Evolutionary conservation across 1,284 basidiomycete species (phyloP).

Genomic region (Butyriboletus appendiculatus): DNA sequence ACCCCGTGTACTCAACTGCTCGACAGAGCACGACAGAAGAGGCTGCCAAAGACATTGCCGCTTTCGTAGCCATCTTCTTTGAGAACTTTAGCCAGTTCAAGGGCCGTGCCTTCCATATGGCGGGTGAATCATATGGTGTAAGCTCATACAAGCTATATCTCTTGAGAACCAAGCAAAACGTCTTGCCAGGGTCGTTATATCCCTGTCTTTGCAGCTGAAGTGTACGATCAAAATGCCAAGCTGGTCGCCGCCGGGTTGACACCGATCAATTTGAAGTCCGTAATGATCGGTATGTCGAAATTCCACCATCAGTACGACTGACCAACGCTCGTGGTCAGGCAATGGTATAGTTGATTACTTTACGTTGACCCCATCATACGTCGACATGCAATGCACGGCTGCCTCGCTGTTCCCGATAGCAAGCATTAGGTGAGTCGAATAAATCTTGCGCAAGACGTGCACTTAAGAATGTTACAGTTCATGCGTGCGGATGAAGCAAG

Average conservation of each 20-base stretch:
- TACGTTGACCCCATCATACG: slow-evolving; percentile 43
- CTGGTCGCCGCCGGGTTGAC: slow-evolving; percentile 60
- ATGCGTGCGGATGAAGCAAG: slow-evolving; percentile 52
- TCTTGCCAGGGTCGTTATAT: slow-evolving; percentile 71
- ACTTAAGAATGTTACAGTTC: slow-evolving; percentile 30
- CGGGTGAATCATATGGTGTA: slow-evolving; percentile 63
- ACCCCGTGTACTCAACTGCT: background rate
- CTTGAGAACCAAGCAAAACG: background rate
- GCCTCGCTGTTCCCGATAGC: slow-evolving; percentile 45
- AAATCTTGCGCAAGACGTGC: background rate
- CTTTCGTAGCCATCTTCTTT: slow-evolving; percentile 68
- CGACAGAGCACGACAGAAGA: slow-evolving; percentile 54
- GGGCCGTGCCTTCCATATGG: slow-evolving; percentile 58
- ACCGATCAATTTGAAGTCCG: slow-evolving; percentile 77
- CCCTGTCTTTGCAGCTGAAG: slow-evolving; percentile 78
- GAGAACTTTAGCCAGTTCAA: slow-evolving; percentile 60
- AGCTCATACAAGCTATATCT: slow-evolving; percentile 15
- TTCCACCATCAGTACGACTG: background rate
- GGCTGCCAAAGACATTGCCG: slow-evolving; percentile 62
- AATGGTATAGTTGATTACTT: slow-evolving; percentile 56
- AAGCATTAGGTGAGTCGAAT: slow-evolving; percentile 18
- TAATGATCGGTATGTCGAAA: slow-evolving; percentile 73
- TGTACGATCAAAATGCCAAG: slow-evolving; percentile 76
- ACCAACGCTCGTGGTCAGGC: slow-evolving; percentile 38
- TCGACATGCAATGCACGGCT: slow-evolving; percentile 53